These are phyloP conservation scores for Pseudomicrostroma phylloplanum DNA, from an alignment of 1,284 basidiomycete species.

Conservation along the genomic window DNA sequence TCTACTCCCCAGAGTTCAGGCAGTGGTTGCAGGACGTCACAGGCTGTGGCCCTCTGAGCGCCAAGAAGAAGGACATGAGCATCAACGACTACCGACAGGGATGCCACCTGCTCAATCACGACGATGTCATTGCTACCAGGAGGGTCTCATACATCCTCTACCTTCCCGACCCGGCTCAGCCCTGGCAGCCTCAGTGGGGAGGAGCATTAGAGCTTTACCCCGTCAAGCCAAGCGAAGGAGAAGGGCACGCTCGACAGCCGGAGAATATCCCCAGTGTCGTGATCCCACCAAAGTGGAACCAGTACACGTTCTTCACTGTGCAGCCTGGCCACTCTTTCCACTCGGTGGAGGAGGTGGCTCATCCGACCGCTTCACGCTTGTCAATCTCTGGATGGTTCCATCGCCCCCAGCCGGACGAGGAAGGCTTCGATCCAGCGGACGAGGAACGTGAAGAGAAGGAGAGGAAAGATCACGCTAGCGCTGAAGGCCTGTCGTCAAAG, in stretches of 20 bases:
- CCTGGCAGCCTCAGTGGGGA: constrained; percentile 74
- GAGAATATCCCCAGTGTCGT: constrained; percentile 34
- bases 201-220: constrained; percentile 95
- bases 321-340: constrained; percentile 83
- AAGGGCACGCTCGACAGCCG: constrained; percentile 16
- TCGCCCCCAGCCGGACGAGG: constrained; percentile 79
- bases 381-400: constrained; percentile 93
- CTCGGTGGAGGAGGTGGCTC: constrained; percentile 82
- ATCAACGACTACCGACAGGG: constrained; percentile 81
- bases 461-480: constrained; percentile 18
- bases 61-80: constrained; percentile 90
- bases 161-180: constrained; percentile 72
- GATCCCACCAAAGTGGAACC: constrained; percentile 68
- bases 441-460: constrained; percentile 54
- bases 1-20: constrained; percentile 83
- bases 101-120: constrained; percentile 69
- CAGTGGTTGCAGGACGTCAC: constrained; percentile 79
- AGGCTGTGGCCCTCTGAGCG: constrained; percentile 82
- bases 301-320: constrained; percentile 92
- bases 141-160: constrained; percentile 96
- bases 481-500: constrained; percentile 54
- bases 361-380: constrained; percentile 52
- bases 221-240: constrained; percentile 32
- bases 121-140: constrained; percentile 90
- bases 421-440: constrained; percentile 64